These are phyloP conservation scores for Eimeria tenella DNA, from an alignment of 169 alveolate species.

Conservation along the genomic window DNA sequence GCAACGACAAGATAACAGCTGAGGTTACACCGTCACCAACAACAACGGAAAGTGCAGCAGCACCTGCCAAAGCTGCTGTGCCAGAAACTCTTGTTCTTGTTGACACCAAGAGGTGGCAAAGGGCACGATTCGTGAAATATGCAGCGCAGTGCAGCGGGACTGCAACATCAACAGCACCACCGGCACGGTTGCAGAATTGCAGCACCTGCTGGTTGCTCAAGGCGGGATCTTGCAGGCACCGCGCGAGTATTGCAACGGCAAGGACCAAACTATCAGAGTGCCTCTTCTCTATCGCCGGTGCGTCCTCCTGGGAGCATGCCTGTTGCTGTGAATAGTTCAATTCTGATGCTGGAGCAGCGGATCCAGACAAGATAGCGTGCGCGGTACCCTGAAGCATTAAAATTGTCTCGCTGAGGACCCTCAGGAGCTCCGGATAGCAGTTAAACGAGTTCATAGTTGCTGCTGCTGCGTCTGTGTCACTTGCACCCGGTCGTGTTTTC, in stretches of 20 bases:
- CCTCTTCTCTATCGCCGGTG: neutral
- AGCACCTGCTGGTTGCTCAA: neutral
- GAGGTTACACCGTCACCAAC: neutral
- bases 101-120: neutral
- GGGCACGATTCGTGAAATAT: neutral
- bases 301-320: neutral
- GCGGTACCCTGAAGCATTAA: constrained; percentile 23
- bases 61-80: neutral
- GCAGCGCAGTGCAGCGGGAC: neutral
- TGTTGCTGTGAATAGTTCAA: constrained; percentile 3
- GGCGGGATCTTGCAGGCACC: constrained; percentile 20
- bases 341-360: constrained; percentile 18
- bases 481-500: constrained; percentile 7
- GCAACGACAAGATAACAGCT: neutral
- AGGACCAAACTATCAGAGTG: constrained; percentile 40
- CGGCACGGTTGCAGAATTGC: neutral
- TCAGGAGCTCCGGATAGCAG: constrained; percentile 31
- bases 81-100: neutral
- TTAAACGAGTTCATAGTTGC: neutral
- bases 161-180: neutral
- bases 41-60: neutral
- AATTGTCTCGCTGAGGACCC: constrained; percentile 14
- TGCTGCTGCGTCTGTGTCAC: constrained; percentile 44
- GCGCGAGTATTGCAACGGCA: constrained; percentile 43
- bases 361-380: neutral